Evolutionary conservation across 2,329 filamentous ascomycete species (phyloP), one percentile per base, ranked within the genome.

Genomic region (Trichophyton rubrum): DNA sequence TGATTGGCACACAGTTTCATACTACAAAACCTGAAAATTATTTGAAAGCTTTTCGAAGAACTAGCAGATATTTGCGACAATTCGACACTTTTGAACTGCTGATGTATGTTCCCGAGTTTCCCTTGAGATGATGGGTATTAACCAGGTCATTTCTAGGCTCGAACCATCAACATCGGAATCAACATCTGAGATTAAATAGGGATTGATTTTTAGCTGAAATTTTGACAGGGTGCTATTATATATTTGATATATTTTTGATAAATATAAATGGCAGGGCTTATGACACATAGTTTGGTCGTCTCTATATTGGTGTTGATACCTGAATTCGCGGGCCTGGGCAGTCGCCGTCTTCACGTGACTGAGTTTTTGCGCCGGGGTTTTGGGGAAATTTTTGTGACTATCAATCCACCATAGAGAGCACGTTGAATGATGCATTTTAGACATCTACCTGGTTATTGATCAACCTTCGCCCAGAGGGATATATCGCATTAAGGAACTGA

Each of bases 71-170:
- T 67, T 75, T 96, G 45, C 78, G 78, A 62, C 86, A 81, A 64
- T 88, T 88, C 68, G 79, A 81, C 61, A 84, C 88, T 64, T 96
- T 95, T 71, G 92, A 97, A 73, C 73, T 90, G 58, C 76, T 95
- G 35, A 85, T 81, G 87, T 89, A 65, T 66, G 72, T 60, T 40
- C 13, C 3, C n/a, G 9, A 3, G n/a, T 9, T 17, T 20, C 8
- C 17, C 27, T 15, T 35, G 15, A 20, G 7, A 27, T 38, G 7
- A 38, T 3, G 6, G n/a, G 51, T 35, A 55, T 33, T 55, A 24
- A 55, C 22, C 20, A 33, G 15, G 11, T 33, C 30, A 13, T 35
- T 11, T 17, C 51, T 22, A 55, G 51, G 49, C 49, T 55, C 15
- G 27, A 27, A n/a, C 47, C 47, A n/a, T 27, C 22, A 51, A 5